Percentiles rank a stretch among this genome's conserved stretches.
Conservation (phyloP, 75 land plant genomes). For the Picea glauca region DNA sequence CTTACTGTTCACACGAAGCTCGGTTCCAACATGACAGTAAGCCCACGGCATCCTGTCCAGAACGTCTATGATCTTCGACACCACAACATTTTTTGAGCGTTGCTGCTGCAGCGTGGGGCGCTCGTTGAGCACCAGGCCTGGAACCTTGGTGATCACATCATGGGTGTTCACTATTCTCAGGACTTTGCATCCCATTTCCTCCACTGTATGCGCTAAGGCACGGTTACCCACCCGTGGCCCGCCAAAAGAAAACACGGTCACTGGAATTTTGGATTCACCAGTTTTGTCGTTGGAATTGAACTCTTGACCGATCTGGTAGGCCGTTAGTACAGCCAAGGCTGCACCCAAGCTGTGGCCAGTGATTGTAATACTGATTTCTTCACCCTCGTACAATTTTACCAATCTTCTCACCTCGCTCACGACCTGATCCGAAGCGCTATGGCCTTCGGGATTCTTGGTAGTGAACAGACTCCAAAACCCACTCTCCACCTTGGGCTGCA, state of each 20-base stretch:
- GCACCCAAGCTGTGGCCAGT: constrained; percentile 86
- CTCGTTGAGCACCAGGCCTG: constrained; percentile 43
- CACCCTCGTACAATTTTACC: constrained; percentile 44
- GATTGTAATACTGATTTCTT: constrained; percentile 68
- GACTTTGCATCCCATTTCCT: too few relatives aligned
- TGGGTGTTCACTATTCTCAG: too few relatives aligned
- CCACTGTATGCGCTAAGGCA: too few relatives aligned
- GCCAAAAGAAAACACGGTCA: too few relatives aligned
- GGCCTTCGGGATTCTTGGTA: constrained; percentile 26
- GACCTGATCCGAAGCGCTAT: constrained; percentile 46
- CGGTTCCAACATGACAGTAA: constrained; percentile 51
- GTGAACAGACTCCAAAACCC: constrained; percentile 68
- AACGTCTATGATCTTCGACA: constrained; percentile 8
- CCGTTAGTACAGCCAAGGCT: too few relatives aligned
- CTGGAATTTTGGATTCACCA: too few relatives aligned
- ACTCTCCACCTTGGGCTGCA: constrained; percentile 38
- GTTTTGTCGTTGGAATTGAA: too few relatives aligned
- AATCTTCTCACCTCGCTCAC: constrained; percentile 42
- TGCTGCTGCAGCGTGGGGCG: neutral
- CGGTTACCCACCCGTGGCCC: too few relatives aligned
- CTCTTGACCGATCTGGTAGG: too few relatives aligned
- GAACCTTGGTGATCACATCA: too few relatives aligned
- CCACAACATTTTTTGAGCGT: neutral
- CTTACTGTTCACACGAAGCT: constrained; percentile 38
- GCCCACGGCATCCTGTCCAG: constrained; percentile 28